Conservation (phyloP, 2,329 filamentous ascomycete genomes). For the Coniochaeta sp. region DNA sequence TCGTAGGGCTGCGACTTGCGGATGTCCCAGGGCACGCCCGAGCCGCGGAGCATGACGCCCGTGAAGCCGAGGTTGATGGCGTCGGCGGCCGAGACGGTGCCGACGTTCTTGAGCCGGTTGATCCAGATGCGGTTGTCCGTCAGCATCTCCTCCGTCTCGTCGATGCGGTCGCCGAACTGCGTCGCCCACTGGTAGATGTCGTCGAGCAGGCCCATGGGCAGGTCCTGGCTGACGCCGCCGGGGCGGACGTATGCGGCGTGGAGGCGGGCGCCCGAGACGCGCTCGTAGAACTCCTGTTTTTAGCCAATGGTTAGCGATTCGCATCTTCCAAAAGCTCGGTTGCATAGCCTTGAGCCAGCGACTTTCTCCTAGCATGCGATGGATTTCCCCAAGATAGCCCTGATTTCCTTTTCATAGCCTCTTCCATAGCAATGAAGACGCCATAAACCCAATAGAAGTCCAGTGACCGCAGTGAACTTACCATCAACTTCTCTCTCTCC, state of each 20-base stretch:
- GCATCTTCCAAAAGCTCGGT: neutral
- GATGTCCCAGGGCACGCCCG: slow-evolving; percentile 91
- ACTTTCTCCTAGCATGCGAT: neutral
- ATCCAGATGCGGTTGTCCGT: slow-evolving; percentile 99
- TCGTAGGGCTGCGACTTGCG: slow-evolving; percentile 97
- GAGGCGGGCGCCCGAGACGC: slow-evolving; percentile 94
- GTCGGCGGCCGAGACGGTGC: slow-evolving; percentile 84
- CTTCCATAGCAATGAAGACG: neutral
- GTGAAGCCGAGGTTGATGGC: slow-evolving; percentile 97
- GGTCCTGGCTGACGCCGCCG: slow-evolving; percentile 92
- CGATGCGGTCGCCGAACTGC: slow-evolving; percentile 95
- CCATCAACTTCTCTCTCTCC: slow-evolving; percentile 99
- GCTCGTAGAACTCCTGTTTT: slow-evolving; percentile 93
- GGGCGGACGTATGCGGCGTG: slow-evolving; percentile 96
- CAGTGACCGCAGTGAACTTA: slow-evolving; percentile 42
- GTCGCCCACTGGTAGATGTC: slow-evolving; percentile 99
- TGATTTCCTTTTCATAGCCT: too few relatives aligned
- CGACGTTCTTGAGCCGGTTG: slow-evolving; percentile 81
- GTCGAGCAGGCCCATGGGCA: slow-evolving; percentile 87
- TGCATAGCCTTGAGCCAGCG: neutral
- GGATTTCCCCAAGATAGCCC: neutral
- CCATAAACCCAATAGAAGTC: too few relatives aligned
- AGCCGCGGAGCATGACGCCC: slow-evolving; percentile 96
- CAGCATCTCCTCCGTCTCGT: slow-evolving; percentile 97
- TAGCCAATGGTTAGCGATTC: neutral